These are phyloP conservation scores for Avena sativa DNA, from an alignment of 176 grass and related monocot species.

Conservation along the genomic window DNA sequence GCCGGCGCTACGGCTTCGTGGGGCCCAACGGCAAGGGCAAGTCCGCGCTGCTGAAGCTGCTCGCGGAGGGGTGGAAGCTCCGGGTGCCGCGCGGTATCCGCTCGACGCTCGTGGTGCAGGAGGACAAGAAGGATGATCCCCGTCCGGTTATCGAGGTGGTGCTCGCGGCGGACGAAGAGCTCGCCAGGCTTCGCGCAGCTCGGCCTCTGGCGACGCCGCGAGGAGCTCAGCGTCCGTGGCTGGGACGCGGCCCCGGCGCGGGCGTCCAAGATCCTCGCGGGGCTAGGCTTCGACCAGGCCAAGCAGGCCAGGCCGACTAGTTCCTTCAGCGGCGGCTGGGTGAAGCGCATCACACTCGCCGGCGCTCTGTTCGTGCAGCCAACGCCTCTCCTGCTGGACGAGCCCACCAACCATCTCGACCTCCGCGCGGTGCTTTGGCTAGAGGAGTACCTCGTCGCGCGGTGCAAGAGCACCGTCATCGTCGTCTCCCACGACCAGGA, in stretches of 20 bases:
- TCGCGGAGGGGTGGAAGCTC: slow-evolving; percentile 60
- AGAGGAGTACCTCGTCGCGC: slow-evolving; percentile 62
- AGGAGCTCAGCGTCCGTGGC: slow-evolving; percentile 41
- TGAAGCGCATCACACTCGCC: slow-evolving; percentile 41
- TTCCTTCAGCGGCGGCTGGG: slow-evolving; percentile 26
- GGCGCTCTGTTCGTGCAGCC: slow-evolving; percentile 80
- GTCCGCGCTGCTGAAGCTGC: slow-evolving; percentile 67
- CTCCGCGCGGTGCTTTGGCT: slow-evolving; percentile 76
- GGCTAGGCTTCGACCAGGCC: slow-evolving; percentile 55
- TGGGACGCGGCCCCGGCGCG: slow-evolving; percentile 60
- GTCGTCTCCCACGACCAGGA: slow-evolving; percentile 76
- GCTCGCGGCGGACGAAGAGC: slow-evolving; percentile 28
- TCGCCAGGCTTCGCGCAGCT: not conserved
- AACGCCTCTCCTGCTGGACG: slow-evolving; percentile 65
- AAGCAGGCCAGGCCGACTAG: slow-evolving; percentile 15
- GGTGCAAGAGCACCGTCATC: slow-evolving; percentile 72
- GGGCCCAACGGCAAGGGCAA: slow-evolving; percentile 77
- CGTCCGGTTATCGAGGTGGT: slow-evolving; percentile 59
- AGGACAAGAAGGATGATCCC: slow-evolving; percentile 49
- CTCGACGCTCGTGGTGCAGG: slow-evolving; percentile 71
- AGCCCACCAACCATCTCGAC: slow-evolving; percentile 75
- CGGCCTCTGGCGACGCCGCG: slow-evolving; percentile 3
- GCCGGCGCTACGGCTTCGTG: slow-evolving; percentile 63
- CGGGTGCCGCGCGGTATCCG: slow-evolving; percentile 59
- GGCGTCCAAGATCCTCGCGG: slow-evolving; percentile 66